Conservation (phyloP, 805 yeast genomes). For the Saturnispora galanensis region DNA sequence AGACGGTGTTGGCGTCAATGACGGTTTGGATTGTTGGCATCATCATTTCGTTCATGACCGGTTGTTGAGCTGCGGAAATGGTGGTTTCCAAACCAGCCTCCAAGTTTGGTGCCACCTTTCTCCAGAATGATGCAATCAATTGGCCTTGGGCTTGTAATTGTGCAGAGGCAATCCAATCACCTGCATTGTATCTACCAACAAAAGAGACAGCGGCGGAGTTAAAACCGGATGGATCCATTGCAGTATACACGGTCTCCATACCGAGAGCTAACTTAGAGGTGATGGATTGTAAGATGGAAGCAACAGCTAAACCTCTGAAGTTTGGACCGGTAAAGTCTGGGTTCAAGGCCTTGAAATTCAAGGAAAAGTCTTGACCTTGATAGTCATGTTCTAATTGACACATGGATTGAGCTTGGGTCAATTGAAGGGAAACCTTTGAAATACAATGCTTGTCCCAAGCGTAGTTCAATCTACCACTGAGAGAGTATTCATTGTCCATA, state of each 20-base stretch:
- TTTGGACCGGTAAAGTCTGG: slow-evolving; percentile 70
- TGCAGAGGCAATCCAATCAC: slow-evolving; percentile 88
- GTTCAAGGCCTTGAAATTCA: slow-evolving; percentile 85
- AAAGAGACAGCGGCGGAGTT: slow-evolving; percentile 89
- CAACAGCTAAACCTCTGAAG: slow-evolving; percentile 88
- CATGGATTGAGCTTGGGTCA: slow-evolving; percentile 83
- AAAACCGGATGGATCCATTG: slow-evolving; percentile 56
- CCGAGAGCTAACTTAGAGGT: slow-evolving; percentile 81
- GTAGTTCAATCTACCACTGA: slow-evolving; percentile 84
- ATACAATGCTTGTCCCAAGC: slow-evolving; percentile 76
- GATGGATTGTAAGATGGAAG: slow-evolving; percentile 80
- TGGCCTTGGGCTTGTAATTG: slow-evolving; percentile 92
- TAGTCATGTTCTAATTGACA: slow-evolving; percentile 93
- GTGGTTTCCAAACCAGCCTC: slow-evolving; percentile 92
- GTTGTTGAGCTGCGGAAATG: slow-evolving; percentile 69
- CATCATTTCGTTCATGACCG: slow-evolving; percentile 66
- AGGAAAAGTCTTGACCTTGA: slow-evolving; percentile 79
- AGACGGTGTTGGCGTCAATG: slow-evolving; percentile 82
- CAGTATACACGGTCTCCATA: slow-evolving; percentile 82
- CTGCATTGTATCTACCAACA: slow-evolving; percentile 81
- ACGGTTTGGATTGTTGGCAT: slow-evolving; percentile 73
- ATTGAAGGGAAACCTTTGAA: slow-evolving; percentile 80
- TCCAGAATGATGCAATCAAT: slow-evolving; percentile 82
- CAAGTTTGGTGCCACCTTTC: slow-evolving; percentile 83
- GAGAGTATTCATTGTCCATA: slow-evolving; percentile 74